These are phyloP conservation scores for Neckera pumila DNA, from an alignment of 225 moss, liverwort and hornwort genomes.

Conservation along the genomic window DNA sequence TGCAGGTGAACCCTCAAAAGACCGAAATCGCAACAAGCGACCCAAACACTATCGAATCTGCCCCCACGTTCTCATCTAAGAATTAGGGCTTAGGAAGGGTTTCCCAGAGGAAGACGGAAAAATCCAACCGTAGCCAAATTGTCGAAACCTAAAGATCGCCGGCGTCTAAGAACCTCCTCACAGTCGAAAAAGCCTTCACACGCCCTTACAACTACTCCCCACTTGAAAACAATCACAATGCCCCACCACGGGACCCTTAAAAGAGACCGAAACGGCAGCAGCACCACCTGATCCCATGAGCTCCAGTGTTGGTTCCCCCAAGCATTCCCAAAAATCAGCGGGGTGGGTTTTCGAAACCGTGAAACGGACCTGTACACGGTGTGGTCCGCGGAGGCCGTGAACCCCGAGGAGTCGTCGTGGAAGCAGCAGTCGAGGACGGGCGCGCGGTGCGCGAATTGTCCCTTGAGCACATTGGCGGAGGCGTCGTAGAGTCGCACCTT, in stretches of 20 bases:
- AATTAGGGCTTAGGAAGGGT: background rate
- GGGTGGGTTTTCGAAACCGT: background rate
- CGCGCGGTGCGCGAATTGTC: constrained; percentile 76
- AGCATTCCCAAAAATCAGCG: background rate
- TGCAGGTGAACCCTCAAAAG: background rate
- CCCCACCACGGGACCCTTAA: background rate
- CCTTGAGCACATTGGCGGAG: constrained; percentile 84
- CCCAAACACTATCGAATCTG: background rate
- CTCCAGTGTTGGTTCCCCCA: background rate
- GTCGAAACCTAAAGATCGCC: background rate
- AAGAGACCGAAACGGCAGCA: background rate
- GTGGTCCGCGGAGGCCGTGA: constrained; percentile 81
- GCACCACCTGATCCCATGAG: background rate
- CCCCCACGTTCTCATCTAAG: background rate
- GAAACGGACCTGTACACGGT: constrained; percentile 33
- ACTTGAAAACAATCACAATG: background rate
- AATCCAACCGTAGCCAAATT: background rate
- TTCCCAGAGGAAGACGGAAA: background rate
- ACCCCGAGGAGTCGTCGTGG: constrained; percentile 93
- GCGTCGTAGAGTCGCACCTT: constrained; percentile 95
- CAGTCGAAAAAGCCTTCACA: background rate
- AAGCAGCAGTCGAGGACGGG: constrained; percentile 98
- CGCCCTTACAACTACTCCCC: background rate
- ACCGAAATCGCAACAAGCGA: background rate
- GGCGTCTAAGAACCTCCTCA: background rate